These are phyloP conservation scores for Diutina neorugosa DNA, from an alignment of 1,139 yeast genomes.

Conservation along the genomic window DNA sequence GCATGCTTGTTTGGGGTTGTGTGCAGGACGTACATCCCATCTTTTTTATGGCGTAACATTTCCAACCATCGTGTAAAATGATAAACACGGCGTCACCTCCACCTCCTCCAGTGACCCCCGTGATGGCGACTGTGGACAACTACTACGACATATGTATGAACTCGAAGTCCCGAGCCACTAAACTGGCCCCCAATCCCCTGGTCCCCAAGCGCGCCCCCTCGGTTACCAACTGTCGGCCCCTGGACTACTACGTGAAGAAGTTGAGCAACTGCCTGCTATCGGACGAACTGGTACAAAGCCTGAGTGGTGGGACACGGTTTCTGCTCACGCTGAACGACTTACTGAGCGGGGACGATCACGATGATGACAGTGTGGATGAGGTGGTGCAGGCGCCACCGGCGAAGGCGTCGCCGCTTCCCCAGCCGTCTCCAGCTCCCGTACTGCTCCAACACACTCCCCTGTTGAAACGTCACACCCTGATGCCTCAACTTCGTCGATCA, in stretches of 20 bases:
- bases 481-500: neutral
- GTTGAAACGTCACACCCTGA: slow-evolving; percentile 1
- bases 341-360: neutral
- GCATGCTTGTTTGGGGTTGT: neutral
- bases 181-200: neutral
- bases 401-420: neutral
- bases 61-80: neutral
- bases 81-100: neutral
- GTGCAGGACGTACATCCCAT: neutral
- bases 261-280: slow-evolving; percentile 4
- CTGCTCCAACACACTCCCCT: neutral
- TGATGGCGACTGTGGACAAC: neutral
- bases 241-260: slow-evolving; percentile 2
- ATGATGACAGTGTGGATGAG: neutral
- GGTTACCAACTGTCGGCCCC: neutral
- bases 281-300: slow-evolving; percentile 2
- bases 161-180: neutral
- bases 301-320: slow-evolving; percentile 1
- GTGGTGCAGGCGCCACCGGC: neutral
- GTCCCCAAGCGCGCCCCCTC: neutral
- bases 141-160: slow-evolving; percentile 4
- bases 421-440: neutral
- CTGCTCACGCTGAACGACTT: neutral
- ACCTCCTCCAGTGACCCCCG: neutral
- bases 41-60: neutral